A percentile compares a stretch with the other conserved stretches of the same genome.
phyloP scores from a whole-genome alignment of 176 grass and related monocot genomes.

The Cenchrus americanus region DNA sequence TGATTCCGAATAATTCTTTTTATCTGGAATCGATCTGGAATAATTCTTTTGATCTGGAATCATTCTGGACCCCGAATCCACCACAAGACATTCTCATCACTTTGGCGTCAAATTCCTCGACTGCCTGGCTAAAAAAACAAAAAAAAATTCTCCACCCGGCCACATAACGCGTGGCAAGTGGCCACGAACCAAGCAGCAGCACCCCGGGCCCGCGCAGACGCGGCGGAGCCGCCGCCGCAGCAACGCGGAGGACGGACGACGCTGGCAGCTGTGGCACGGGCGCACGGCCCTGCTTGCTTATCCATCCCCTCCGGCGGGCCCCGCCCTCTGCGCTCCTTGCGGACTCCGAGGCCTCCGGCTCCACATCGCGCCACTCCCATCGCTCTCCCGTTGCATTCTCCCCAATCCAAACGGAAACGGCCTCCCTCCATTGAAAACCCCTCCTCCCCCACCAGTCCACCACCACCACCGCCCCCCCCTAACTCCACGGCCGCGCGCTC shows the following conservation, averaged over 20 bases:
- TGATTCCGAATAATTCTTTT: too few relatives aligned
- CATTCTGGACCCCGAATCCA: too few relatives aligned
- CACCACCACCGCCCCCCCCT: background rate
- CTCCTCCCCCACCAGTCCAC: background rate
- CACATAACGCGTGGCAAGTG: too few relatives aligned
- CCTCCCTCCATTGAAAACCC: conserved; percentile 23
- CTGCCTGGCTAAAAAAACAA: too few relatives aligned
- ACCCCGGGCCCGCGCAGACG: background rate
- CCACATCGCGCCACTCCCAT: conserved; percentile 45
- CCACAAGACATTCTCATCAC: too few relatives aligned
- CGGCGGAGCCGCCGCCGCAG: conserved; percentile 34
- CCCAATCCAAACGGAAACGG: conserved; percentile 35
- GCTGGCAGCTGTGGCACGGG: too few relatives aligned
- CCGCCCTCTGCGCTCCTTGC: conserved; percentile 20
- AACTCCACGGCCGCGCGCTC: background rate
- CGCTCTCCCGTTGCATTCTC: conserved; percentile 37
- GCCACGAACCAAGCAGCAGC: too few relatives aligned
- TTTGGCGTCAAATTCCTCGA: too few relatives aligned
- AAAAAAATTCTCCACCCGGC: too few relatives aligned
- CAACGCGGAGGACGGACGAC: background rate
- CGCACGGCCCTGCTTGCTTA: background rate
- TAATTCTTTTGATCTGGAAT: too few relatives aligned
- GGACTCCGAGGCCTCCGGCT: conserved; percentile 9
- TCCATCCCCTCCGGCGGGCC: conserved; percentile 33
- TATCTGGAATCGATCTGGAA: too few relatives aligned